Percentiles rank a stretch among this genome's conserved stretches.
Evolutionary conservation across 345 rosid species (phyloP).

Genomic region (Hibiscus trionum): DNA sequence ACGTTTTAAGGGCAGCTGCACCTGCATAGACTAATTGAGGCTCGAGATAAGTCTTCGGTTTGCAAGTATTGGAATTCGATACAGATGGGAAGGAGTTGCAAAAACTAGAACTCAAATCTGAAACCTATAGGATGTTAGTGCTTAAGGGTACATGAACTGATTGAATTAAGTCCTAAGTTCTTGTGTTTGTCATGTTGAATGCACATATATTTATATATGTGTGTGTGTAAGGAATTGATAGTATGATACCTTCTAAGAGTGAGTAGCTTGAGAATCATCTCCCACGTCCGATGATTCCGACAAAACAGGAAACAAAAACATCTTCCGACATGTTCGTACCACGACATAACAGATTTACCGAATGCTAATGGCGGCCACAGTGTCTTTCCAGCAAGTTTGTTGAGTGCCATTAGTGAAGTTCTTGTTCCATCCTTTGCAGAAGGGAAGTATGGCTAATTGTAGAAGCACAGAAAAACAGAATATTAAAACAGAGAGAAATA

Average conservation of each 20-base stretch:
- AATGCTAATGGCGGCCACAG: conserved; percentile 67
- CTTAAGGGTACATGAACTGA: no score
- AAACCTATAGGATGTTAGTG: no score
- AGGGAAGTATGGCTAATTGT: conserved; percentile 19
- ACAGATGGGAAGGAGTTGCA: background rate
- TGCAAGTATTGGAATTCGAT: no score
- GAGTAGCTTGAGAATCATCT: conserved; percentile 48
- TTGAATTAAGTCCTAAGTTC: no score
- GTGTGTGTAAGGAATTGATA: background rate
- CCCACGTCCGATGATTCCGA: conserved; percentile 67
- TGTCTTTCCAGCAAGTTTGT: conserved; percentile 53
- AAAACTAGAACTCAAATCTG: background rate
- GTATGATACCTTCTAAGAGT: conserved; percentile 42
- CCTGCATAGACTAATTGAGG: no score
- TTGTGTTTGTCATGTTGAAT: background rate
- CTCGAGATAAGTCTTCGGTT: no score
- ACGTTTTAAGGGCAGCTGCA: no score
- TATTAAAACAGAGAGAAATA: background rate
- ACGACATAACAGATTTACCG: conserved; percentile 56
- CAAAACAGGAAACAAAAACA: conserved; percentile 53
- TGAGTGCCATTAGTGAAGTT: conserved; percentile 24
- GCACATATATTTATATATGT: background rate
- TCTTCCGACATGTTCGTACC: conserved; percentile 80
- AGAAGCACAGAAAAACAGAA: background rate
- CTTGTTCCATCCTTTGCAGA: conserved; percentile 32